phyloP scores from a whole-genome alignment of 305 asterid genomes.

The Plantago lanceolata region DNA sequence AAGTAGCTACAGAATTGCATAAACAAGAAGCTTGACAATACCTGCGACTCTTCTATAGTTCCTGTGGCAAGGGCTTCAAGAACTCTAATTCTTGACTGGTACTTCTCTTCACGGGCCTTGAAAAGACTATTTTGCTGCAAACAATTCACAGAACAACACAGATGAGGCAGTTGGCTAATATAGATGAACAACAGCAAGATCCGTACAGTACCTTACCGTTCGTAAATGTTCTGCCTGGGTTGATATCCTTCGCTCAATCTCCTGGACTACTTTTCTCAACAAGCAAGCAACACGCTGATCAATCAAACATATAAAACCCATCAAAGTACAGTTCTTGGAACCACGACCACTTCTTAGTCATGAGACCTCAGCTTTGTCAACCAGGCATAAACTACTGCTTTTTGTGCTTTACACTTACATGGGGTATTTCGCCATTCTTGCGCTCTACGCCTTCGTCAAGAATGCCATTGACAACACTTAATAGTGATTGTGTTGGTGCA shows the following conservation, averaged over 20 bases:
- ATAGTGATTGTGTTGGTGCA: slow-evolving; percentile 88
- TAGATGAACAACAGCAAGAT: slow-evolving; percentile 10
- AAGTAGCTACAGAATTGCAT: background rate
- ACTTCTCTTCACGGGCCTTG: slow-evolving; percentile 93
- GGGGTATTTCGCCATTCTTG: slow-evolving; percentile 85
- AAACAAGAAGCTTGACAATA: slow-evolving; percentile 18
- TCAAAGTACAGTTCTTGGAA: slow-evolving; percentile 13
- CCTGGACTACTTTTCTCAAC: slow-evolving; percentile 89
- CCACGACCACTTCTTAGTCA: too few relatives aligned
- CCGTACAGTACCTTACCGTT: slow-evolving; percentile 41
- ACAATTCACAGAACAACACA: slow-evolving; percentile 1
- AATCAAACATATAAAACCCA: slow-evolving; percentile 11
- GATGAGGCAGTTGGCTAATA: slow-evolving; percentile 12
- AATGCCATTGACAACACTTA: slow-evolving; percentile 75
- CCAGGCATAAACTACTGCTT: background rate
- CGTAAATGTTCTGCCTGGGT: slow-evolving; percentile 90
- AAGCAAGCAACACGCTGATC: slow-evolving; percentile 83
- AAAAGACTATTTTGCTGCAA: slow-evolving; percentile 84
- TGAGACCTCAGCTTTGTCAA: background rate
- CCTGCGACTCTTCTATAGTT: slow-evolving; percentile 73
- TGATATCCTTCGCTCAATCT: slow-evolving; percentile 82
- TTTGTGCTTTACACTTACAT: slow-evolving; percentile 43
- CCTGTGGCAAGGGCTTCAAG: slow-evolving; percentile 93
- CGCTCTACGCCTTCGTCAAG: slow-evolving; percentile 81
- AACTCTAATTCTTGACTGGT: slow-evolving; percentile 82